Conservation (phyloP, 169 alveolate genomes). For the Sarcocystis neurona region DNA sequence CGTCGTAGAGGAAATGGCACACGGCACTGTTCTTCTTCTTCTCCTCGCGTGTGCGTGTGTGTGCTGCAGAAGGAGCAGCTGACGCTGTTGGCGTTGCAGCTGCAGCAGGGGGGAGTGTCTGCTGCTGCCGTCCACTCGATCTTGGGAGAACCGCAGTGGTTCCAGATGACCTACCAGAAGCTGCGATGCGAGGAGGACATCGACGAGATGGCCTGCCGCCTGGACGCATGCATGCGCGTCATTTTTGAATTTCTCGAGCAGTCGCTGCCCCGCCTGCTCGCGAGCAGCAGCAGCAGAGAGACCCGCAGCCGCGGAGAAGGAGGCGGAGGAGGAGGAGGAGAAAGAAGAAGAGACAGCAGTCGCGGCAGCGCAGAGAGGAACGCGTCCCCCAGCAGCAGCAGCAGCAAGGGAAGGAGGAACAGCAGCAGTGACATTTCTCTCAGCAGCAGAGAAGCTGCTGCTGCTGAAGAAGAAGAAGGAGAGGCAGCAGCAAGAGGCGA, state of each 20-base stretch:
- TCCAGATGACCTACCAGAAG: constrained; percentile 61
- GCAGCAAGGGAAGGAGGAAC: too few species aligned
- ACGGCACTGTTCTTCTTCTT: too few species aligned
- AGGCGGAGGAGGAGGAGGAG: constrained; percentile 35
- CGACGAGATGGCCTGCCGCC: constrained; percentile 72
- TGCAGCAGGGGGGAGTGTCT: constrained; percentile 29
- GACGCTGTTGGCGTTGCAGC: constrained; percentile 15
- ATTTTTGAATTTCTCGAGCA: constrained; percentile 29
- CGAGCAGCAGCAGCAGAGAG: not conserved
- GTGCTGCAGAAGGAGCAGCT: constrained; percentile 21
- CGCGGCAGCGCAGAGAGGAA: too few species aligned
- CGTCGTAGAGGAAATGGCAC: too few species aligned
- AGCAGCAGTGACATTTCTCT: too few species aligned
- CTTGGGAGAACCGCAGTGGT: constrained; percentile 69
- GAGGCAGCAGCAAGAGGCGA: constrained; percentile 6
- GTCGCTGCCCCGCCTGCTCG: not conserved
- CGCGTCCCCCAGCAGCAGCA: too few species aligned
- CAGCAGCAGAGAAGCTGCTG: not conserved
- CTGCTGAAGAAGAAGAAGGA: not conserved
- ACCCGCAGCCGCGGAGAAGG: constrained; percentile 18
- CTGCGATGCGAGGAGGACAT: constrained; percentile 74
- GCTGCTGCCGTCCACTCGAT: constrained; percentile 39
- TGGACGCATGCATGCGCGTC: constrained; percentile 68
- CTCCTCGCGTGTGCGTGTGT: not conserved
- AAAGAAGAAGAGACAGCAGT: not conserved